Base-by-base conservation (phyloP, 331 rosid species). In the Saraca asoca region DNA sequence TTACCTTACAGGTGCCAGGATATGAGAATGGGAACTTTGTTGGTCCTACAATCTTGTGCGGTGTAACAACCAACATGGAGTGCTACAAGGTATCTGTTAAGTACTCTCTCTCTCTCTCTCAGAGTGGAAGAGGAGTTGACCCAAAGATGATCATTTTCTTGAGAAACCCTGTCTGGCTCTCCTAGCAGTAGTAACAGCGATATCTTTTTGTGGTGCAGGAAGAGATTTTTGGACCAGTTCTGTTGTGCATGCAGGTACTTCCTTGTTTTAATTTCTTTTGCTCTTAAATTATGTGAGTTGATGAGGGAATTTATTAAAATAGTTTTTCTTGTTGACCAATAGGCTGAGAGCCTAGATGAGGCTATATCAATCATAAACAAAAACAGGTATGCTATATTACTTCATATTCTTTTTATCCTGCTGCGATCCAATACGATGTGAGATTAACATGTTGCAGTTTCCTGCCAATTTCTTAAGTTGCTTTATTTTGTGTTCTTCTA, bases 241-340 rank as follows among this genome's bases (percentile, higher is more conserved):
- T 86, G 20, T 79, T 86, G 37, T 81, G 89, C 65, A 74, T 86
- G 87, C 81, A 86, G 92, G 92, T 86, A 62, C 53, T 73, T 42
- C 29, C 55, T 17, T 2, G 13, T 64, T 12, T n/a, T 41, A 35
- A 56, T 14, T 45, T 61, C 17, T 54, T 12, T 39, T 14, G 6
- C 65, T 9, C 31, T 38, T 10, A 34, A n/a, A 11, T 54, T 52
- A 51, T 44, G 16, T 50, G 33, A 43, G 37, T 61, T 56, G 64
- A 48, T 58, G 57, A 15, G 55, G 41, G 3, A 24, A 20, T 48
- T 70, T 48, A 53, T 55, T 51, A 29, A 31, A 35, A 9, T 39
- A 53, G 50, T 29, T 38, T 64, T 71, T 37, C 57, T 73, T 71
- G 55, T 45, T 58, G 12, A 71, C 52, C 56, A 31, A 53, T 82